phyloP scores from a whole-genome alignment of 1,139 yeast species.

The Candida mesenterica region DNA sequence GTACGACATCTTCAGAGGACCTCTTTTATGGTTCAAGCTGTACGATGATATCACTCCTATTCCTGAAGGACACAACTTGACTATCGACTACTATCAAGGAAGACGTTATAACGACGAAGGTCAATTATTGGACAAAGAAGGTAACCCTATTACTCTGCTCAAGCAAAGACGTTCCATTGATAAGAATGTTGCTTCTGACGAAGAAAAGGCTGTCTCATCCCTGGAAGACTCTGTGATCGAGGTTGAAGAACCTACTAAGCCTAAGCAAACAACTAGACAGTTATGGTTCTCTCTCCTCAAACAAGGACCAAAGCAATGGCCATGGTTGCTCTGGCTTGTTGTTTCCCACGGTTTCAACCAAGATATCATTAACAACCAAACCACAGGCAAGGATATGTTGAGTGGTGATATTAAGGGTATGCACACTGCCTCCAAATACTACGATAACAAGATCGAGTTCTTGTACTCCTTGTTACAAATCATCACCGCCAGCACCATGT shows the following conservation, averaged over 20 bases:
- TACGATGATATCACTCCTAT: conserved; percentile 63
- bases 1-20: conserved; percentile 60
- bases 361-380: conserved; percentile 59
- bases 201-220: conserved; percentile 6
- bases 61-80: conserved; percentile 56
- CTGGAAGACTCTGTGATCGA: conserved; percentile 14
- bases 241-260: neutral
- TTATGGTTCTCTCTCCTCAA: conserved; percentile 44
- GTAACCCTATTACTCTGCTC: conserved; percentile 6
- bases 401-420: conserved; percentile 46
- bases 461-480: conserved; percentile 70
- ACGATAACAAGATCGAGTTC: conserved; percentile 71
- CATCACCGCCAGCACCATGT: conserved; percentile 75
- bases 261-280: conserved; percentile 34
- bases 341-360: conserved; percentile 61
- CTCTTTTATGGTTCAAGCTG: conserved; percentile 53
- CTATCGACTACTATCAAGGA: conserved; percentile 65
- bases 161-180: conserved; percentile 12
- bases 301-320: conserved; percentile 53
- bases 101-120: conserved; percentile 42
- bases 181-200: conserved; percentile 6
- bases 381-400: conserved; percentile 29
- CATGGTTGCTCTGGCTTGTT: conserved; percentile 46
- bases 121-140: conserved; percentile 18
- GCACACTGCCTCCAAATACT: conserved; percentile 61